Evolutionary conservation across 805 yeast genomes (phyloP).

Genomic region (Sugiyamaella americana): DNA sequence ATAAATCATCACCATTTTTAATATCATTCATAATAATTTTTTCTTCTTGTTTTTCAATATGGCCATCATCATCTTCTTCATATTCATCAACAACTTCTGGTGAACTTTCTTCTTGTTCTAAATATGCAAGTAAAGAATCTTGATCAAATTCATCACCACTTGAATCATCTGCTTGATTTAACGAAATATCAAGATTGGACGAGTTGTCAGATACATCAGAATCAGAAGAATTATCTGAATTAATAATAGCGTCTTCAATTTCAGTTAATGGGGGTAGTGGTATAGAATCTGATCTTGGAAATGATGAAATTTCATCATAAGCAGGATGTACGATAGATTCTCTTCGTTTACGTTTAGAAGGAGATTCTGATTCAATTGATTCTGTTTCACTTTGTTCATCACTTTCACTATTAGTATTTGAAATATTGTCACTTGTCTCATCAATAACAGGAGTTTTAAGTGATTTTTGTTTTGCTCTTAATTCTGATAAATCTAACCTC

Average conservation of each 20-base stretch:
- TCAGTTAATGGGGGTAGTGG: slow-evolving; percentile 42
- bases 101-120: slow-evolving; percentile 34
- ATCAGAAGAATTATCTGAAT: slow-evolving; percentile 27
- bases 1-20: slow-evolving; percentile 21
- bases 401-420: slow-evolving; percentile 7
- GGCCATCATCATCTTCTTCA: slow-evolving; percentile 30
- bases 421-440: no score
- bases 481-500: slow-evolving; percentile 17
- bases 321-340: slow-evolving; percentile 16
- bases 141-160: slow-evolving; percentile 53
- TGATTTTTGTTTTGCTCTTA: slow-evolving; percentile 4
- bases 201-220: slow-evolving; percentile 36
- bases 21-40: slow-evolving; percentile 33
- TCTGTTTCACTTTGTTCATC: slow-evolving; percentile 37
- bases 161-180: slow-evolving; percentile 16
- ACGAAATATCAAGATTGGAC: slow-evolving; percentile 17
- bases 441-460: slow-evolving; percentile 33
- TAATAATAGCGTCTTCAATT: slow-evolving; percentile 36
- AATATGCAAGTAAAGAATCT: slow-evolving; percentile 36
- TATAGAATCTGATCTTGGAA: slow-evolving; percentile 14
- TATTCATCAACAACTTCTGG: slow-evolving; percentile 39
- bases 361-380: slow-evolving; percentile 34
- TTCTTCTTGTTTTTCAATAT: slow-evolving; percentile 35
- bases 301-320: slow-evolving; percentile 31
- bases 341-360: slow-evolving; percentile 17